These are phyloP conservation scores for Phytopythium helicoides DNA, from an alignment of 352 stramenopile species.

Conservation along the genomic window DNA sequence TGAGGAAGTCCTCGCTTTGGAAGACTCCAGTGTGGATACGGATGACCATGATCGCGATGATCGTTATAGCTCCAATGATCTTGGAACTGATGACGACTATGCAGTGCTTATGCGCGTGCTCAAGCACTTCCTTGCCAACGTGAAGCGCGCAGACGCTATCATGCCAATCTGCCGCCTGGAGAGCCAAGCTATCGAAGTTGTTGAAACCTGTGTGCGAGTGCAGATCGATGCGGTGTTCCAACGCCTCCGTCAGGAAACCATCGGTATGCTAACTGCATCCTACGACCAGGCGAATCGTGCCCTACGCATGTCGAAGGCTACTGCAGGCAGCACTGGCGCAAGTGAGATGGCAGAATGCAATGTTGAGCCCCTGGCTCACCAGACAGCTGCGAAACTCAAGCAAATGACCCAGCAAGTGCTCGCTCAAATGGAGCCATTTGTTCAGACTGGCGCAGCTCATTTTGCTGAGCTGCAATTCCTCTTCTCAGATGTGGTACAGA, in stretches of 20 bases:
- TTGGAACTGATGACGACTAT: constrained; percentile 50
- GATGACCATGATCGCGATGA: constrained; percentile 16
- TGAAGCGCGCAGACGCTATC: constrained; percentile 50
- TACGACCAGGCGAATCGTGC: constrained; percentile 45
- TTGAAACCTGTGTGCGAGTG: constrained; percentile 69
- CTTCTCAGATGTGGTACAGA: constrained; percentile 79
- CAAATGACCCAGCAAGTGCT: constrained; percentile 81
- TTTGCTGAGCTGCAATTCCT: constrained; percentile 67
- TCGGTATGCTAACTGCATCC: constrained; percentile 50
- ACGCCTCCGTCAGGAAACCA: constrained; percentile 52
- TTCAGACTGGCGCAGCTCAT: constrained; percentile 61
- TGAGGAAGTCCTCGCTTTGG: constrained; percentile 33
- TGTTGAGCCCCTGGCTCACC: constrained; percentile 53
- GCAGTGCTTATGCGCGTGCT: constrained; percentile 83
- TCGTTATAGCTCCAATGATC: constrained; percentile 32
- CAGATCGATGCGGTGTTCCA: constrained; percentile 78
- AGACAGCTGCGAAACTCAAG: constrained; percentile 50
- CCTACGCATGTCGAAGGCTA: constrained; percentile 11
- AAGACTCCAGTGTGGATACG: constrained; percentile 21
- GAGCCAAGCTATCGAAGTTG: constrained; percentile 43
- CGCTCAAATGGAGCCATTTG: constrained; percentile 73
- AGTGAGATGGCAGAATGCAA: constrained; percentile 11
- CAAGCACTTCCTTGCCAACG: constrained; percentile 67
- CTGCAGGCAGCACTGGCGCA: constrained; percentile 12
- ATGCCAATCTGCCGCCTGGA: constrained; percentile 55